Evolutionary conservation across 202 grass and related monocot genomes (phyloP).

Genomic region (Bolboschoenoplectus hybrid): DNA sequence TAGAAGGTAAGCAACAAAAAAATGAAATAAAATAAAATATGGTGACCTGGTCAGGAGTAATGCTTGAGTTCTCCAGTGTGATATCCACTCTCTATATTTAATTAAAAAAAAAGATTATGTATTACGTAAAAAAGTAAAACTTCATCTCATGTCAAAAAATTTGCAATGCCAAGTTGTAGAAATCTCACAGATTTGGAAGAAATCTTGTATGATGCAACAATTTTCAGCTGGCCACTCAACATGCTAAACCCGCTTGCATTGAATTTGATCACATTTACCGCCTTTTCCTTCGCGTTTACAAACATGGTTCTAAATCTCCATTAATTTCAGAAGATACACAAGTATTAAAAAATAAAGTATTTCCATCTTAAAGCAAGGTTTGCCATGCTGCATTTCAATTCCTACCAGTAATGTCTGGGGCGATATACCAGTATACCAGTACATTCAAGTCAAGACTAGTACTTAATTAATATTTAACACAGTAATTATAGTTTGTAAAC

Average conservation of each 20-base stretch:
- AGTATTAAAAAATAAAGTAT: conserved; percentile 45
- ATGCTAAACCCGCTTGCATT: conserved; percentile 70
- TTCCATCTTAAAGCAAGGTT: conserved; percentile 10
- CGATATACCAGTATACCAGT: conserved; percentile 25
- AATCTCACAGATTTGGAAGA: conserved; percentile 60
- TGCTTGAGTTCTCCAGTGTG: conserved; percentile 73
- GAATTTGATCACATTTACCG: conserved; percentile 80
- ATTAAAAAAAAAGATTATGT: conserved; percentile 20
- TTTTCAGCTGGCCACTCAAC: conserved; percentile 72
- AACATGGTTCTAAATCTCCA: conserved; percentile 87
- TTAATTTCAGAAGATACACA: conserved; percentile 59
- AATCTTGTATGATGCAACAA: conserved; percentile 73
- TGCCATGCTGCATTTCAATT: conserved; percentile 26
- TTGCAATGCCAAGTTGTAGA: not conserved
- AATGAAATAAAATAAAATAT: not conserved
- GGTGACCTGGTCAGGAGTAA: conserved; percentile 82
- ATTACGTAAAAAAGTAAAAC: not conserved
- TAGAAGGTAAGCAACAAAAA: not conserved
- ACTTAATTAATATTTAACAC: not conserved
- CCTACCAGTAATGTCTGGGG: not conserved
- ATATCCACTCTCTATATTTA: conserved; percentile 77
- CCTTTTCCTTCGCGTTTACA: conserved; percentile 88
- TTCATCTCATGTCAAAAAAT: not conserved
- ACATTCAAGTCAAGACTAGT: not conserved
- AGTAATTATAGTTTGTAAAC: not conserved